These are phyloP conservation scores for Oryza rufipogon DNA, from an alignment of 176 grass and related monocot genomes.

Conservation along the genomic window DNA sequence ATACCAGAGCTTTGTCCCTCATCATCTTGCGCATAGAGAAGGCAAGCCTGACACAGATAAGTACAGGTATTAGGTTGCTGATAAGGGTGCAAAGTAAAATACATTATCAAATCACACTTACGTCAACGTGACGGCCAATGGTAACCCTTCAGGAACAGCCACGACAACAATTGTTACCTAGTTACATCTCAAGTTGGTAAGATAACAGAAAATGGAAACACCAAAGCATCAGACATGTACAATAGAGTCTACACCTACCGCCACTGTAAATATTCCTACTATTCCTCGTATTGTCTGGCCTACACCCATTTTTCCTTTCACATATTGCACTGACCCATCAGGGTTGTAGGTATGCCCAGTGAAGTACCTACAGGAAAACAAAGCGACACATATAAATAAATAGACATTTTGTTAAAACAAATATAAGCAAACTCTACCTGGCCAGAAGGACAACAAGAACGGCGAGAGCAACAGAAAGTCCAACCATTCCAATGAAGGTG, in stretches of 20 bases:
- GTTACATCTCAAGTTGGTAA: slow-evolving; percentile 35
- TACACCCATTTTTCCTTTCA: slow-evolving; percentile 87
- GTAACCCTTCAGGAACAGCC: slow-evolving; percentile 90
- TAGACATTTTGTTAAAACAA: neutral
- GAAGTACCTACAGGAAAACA: slow-evolving; percentile 78
- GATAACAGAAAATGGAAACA: slow-evolving; percentile 4
- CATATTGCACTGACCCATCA: slow-evolving; percentile 80
- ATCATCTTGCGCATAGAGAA: slow-evolving; percentile 99
- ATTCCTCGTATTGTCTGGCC: slow-evolving; percentile 63
- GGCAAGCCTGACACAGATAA: slow-evolving; percentile 67
- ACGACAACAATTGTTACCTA: slow-evolving; percentile 96
- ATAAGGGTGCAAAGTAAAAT: neutral
- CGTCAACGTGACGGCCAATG: slow-evolving; percentile 98
- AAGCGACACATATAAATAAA: slow-evolving; percentile 8
- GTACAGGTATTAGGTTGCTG: neutral
- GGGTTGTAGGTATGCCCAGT: slow-evolving; percentile 75
- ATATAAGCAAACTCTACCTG: slow-evolving; percentile 51
- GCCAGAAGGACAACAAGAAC: slow-evolving; percentile 82
- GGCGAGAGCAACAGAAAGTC: slow-evolving; percentile 67
- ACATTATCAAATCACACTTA: slow-evolving; percentile 44
- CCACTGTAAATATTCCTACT: slow-evolving; percentile 87
- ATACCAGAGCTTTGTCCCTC: slow-evolving; percentile 89
- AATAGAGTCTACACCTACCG: slow-evolving; percentile 57
- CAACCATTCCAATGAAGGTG: slow-evolving; percentile 91
- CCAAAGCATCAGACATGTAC: neutral